Evolutionary conservation across 169 alveolate species (phyloP).

Genomic region (Condylostoma magnum): DNA sequence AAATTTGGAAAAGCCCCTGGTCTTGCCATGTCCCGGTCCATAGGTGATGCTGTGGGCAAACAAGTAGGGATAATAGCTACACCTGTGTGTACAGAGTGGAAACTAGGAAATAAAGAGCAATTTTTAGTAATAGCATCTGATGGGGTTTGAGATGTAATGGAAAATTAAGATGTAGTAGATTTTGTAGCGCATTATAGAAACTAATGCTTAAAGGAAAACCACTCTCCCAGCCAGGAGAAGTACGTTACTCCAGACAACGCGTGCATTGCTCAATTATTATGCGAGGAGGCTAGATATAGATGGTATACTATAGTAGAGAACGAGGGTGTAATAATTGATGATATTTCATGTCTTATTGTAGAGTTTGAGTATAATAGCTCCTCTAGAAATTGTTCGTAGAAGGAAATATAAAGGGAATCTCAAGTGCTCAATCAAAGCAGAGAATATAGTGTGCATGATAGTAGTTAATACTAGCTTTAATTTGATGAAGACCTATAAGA

Average conservation of each 20-base stretch:
- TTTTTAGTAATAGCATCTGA: slow-evolving; percentile 24
- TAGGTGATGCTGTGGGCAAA: slow-evolving; percentile 32
- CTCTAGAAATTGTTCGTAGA: too few relatives aligned
- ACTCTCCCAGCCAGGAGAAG: background rate
- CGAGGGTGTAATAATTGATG: background rate
- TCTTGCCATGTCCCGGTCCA: slow-evolving; percentile 24
- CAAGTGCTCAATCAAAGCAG: too few relatives aligned
- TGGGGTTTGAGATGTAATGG: slow-evolving; percentile 21
- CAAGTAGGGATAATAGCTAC: slow-evolving; percentile 27
- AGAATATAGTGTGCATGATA: too few relatives aligned
- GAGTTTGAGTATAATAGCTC: too few relatives aligned
- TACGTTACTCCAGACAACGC: background rate
- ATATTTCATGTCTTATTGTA: background rate
- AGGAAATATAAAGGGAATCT: too few relatives aligned
- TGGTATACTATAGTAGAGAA: background rate
- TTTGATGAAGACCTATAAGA: too few relatives aligned
- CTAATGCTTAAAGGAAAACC: background rate
- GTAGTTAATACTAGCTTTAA: too few relatives aligned
- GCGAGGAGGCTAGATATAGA: background rate
- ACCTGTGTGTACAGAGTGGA: slow-evolving; percentile 22
- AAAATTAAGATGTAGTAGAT: slow-evolving; percentile 9
- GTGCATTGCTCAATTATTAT: background rate
- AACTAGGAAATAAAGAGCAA: too few relatives aligned
- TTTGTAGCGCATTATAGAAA: background rate
- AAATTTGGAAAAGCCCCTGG: slow-evolving; percentile 12